Base-by-base conservation (phyloP, 192 early-diverging fungal species). In the Coemansia sp. region DNA sequence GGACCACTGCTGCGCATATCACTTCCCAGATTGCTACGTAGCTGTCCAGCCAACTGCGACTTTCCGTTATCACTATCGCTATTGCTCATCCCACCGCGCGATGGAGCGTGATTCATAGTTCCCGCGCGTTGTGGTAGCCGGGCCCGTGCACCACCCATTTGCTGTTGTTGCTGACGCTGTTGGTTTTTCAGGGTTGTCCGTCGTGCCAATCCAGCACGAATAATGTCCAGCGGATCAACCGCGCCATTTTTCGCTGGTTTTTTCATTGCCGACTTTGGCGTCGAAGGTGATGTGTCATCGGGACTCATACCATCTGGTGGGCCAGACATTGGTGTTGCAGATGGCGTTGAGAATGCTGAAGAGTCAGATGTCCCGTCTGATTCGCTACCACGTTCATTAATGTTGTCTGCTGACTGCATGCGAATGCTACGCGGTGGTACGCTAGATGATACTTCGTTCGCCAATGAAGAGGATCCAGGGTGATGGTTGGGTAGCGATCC, bases 151-250 rank as follows among this genome's bases (percentile, higher is more conserved):
- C 59, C 59, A 2, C 28, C 32, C 23, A 41, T 31, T n/a, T 64
- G 65, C 60, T 48, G 54, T 49, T 53, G 19, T 44, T 72, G 69
- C 23, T 67, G 64, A 38, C 58, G 50, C 49, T 69, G 63, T 54
- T 80, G 77, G 58, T 80, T 80, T 61, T 80, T 80, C 19, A 80
- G 61, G 38, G 77, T 80, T 1, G 77, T 67, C 52, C 78, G 64
- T 10, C 78, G 72, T 3, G 72, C 73, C 24, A 81, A 60, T 25
- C 78, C 78, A 1, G 73, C 73, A 10, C 73, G 65, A 25, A 81
- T 81, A 32, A 81, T 81, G 48, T 81, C 78, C 44, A 81, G 73
- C 5, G 78, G 78, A 55, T 81, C 73, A 41, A 73, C 76, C 4
- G 60, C 58, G 4, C 56, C 63, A 22, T 51, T 38, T 32, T 62